Conservation (phyloP, 768 basidiomycete species). For the Mycena leptocephala region DNA sequence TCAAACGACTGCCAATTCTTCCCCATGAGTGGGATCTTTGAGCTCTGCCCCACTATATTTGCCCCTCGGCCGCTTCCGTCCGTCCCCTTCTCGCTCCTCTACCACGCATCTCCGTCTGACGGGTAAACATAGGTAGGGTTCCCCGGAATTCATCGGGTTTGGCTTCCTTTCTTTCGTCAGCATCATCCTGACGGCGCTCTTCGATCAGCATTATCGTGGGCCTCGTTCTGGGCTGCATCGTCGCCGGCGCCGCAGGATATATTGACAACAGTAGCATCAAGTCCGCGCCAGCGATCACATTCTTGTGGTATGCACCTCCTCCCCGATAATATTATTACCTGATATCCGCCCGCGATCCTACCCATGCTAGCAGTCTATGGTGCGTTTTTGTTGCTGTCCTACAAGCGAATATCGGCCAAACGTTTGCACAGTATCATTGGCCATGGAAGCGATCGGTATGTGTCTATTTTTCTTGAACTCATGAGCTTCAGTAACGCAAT, state of each 20-base stretch:
- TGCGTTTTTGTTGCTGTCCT: constrained; percentile 70
- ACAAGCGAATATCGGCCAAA: too few relatives aligned
- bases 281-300: constrained; percentile 84
- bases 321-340: too few relatives aligned
- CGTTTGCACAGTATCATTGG: constrained; percentile 6
- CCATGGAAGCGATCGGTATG: too few relatives aligned
- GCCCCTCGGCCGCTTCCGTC: constrained; percentile 81
- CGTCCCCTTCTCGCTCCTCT: too few relatives aligned
- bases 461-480: too few relatives aligned
- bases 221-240: constrained; percentile 84
- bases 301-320: too few relatives aligned
- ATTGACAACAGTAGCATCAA: constrained; percentile 78
- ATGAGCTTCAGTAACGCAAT: too few relatives aligned
- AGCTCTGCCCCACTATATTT: constrained; percentile 79
- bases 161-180: constrained; percentile 88
- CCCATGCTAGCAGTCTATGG: constrained; percentile 30
- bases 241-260: constrained; percentile 86
- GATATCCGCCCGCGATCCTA: background rate
- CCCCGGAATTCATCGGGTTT: constrained; percentile 88
- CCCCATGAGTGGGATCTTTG: constrained; percentile 78
- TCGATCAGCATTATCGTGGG: constrained; percentile 87
- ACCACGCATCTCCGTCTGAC: too few relatives aligned
- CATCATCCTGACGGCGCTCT: constrained; percentile 86
- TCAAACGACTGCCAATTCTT: constrained; percentile 77
- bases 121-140: too few relatives aligned